Conservation (phyloP, 352 stramenopile species). For the Thalassiosira allenii region DNA sequence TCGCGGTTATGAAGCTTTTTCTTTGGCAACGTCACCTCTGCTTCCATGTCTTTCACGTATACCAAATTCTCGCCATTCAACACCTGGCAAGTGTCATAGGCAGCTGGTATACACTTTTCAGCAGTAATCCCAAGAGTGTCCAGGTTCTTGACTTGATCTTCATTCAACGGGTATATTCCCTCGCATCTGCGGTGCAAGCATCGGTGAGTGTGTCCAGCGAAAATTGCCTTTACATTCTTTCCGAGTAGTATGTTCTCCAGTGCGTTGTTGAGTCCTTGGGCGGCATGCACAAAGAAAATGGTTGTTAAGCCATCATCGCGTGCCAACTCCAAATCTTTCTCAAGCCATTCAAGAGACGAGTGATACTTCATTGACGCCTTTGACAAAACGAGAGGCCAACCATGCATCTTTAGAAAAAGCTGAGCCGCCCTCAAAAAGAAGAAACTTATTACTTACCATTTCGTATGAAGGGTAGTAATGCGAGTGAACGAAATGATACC, state of each 20-base stretch:
- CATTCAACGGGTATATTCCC: constrained; percentile 48
- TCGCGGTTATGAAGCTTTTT: constrained; percentile 50
- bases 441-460: constrained; percentile 54
- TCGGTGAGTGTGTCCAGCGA: constrained; percentile 61
- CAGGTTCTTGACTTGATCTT: constrained; percentile 49
- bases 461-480: constrained; percentile 68
- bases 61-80: constrained; percentile 61
- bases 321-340: constrained; percentile 56
- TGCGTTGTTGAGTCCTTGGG: constrained; percentile 50
- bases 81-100: constrained; percentile 56
- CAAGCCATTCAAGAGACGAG: constrained; percentile 62
- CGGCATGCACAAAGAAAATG: constrained; percentile 61
- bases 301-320: constrained; percentile 46
- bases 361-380: constrained; percentile 39
- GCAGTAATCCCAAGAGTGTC: constrained; percentile 27
- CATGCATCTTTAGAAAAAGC: no score
- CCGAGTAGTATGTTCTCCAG: constrained; percentile 61
- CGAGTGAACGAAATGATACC: constrained; percentile 65
- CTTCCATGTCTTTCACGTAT: constrained; percentile 38
- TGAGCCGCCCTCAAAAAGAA: no score
- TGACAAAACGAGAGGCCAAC: no score
- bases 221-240: constrained; percentile 60
- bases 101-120: constrained; percentile 57
- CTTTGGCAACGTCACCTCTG: constrained; percentile 42
- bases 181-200: constrained; percentile 57